A percentile compares a stretch with the other conserved stretches of the same genome.
Conservation (phyloP, 2,329 filamentous ascomycete species). For the Clarireedia monteithiana region DNA sequence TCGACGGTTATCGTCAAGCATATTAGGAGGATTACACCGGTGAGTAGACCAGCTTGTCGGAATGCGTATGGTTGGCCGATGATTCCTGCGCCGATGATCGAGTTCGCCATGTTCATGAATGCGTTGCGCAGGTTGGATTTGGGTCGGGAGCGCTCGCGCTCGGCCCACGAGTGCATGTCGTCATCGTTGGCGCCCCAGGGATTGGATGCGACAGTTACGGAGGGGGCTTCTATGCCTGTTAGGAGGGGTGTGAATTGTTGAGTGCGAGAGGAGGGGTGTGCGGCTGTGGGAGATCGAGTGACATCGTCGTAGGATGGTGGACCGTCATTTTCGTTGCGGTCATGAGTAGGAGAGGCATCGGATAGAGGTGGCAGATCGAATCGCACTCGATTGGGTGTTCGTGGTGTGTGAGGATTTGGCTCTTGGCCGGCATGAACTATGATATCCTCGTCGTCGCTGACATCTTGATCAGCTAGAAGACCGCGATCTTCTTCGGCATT, state of each 20-base stretch:
- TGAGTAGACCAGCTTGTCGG: conserved; percentile 77
- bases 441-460: conserved; percentile 26
- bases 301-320: conserved; percentile 38
- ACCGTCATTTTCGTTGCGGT: conserved; percentile 16
- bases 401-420: conserved; percentile 21
- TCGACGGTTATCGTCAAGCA: conserved; percentile 77
- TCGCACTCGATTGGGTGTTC: conserved; percentile 29
- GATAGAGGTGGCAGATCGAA: conserved; percentile 27
- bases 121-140: conserved; percentile 81
- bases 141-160: conserved; percentile 54
- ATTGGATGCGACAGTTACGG: conserved; percentile 52
- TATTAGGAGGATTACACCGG: conserved; percentile 71
- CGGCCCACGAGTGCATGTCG: conserved; percentile 39
- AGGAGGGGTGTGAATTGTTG: conserved; percentile 53
- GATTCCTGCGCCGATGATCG: conserved; percentile 77
- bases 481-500: conserved; percentile 34
- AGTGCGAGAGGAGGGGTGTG: conserved; percentile 24
- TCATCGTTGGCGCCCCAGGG: conserved; percentile 34
- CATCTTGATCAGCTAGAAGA: conserved; percentile 29
- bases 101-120: conserved; percentile 99
- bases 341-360: neutral
- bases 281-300: conserved; percentile 15
- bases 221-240: conserved; percentile 76
- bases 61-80: conserved; percentile 94
- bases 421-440: conserved; percentile 19